Percentiles rank a stretch among this genome's conserved stretches.
phyloP scores from a whole-genome alignment of 1,284 basidiomycete genomes.

The Melampsora occidentalis region DNA sequence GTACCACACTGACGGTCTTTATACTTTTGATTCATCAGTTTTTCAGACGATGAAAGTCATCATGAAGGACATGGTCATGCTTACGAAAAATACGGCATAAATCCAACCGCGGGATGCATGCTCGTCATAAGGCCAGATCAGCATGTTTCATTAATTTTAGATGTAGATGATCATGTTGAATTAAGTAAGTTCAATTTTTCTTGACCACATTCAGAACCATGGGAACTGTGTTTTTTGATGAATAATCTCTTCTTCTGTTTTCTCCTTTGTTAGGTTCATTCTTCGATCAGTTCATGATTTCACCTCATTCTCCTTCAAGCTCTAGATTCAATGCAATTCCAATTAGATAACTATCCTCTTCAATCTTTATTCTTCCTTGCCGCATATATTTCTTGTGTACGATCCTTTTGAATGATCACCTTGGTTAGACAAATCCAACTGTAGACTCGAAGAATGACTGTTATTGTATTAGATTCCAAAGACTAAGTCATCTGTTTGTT shows the following conservation, averaged over 20 bases:
- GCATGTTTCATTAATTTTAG: slow-evolving; percentile 47
- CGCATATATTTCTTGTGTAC: too few species aligned
- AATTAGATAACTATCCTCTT: too few species aligned
- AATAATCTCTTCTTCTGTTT: background rate
- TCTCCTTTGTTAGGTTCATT: background rate
- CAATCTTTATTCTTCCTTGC: too few species aligned
- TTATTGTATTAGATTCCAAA: too few species aligned
- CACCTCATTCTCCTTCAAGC: background rate
- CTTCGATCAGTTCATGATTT: slow-evolving; percentile 13
- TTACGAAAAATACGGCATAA: slow-evolving; percentile 53
- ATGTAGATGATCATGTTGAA: slow-evolving; percentile 44
- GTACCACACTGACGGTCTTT: slow-evolving; percentile 26
- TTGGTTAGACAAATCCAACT: too few species aligned
- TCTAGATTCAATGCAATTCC: too few species aligned
- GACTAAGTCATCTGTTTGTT: too few species aligned
- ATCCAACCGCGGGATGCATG: slow-evolving; percentile 50
- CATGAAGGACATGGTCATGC: slow-evolving; percentile 52
- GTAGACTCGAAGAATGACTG: too few species aligned
- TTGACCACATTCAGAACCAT: background rate
- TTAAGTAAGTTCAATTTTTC: slow-evolving; percentile 37
- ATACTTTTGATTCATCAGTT: slow-evolving; percentile 47
- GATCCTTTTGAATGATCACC: too few species aligned
- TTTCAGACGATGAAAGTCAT: slow-evolving; percentile 50
- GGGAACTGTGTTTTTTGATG: background rate
- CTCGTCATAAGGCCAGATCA: slow-evolving; percentile 53